These are phyloP conservation scores for Elongisporangium prolatum DNA, from an alignment of 352 stramenopile genomes.

Conservation along the genomic window DNA sequence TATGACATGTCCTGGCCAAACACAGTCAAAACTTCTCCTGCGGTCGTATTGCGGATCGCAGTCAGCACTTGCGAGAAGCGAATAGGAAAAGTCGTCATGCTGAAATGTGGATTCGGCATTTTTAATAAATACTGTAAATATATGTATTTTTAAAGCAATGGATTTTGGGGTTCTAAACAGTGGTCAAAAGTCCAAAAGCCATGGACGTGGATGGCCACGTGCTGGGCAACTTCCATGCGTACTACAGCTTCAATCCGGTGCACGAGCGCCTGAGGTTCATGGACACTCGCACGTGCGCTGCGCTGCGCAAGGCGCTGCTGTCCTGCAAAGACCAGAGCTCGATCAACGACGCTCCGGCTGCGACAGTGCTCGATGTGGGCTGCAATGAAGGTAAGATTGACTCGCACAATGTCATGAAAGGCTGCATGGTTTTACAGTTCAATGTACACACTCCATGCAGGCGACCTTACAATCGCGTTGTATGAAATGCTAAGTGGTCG, in stretches of 20 bases:
- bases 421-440: too few species aligned
- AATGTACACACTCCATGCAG: constrained; percentile 12
- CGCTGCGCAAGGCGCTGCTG: constrained; percentile 41
- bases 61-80: too few species aligned
- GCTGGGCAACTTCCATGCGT: constrained; percentile 82
- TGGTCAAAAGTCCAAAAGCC: too few species aligned
- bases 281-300: constrained; percentile 28
- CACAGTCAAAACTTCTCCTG: too few species aligned
- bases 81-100: too few species aligned
- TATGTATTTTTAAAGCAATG: too few species aligned
- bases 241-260: constrained; percentile 83
- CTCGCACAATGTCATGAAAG: too few species aligned
- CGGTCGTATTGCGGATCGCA: too few species aligned
- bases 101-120: too few species aligned
- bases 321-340: constrained; percentile 5
- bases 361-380: constrained; percentile 66
- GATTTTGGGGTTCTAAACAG: too few species aligned
- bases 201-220: constrained; percentile 55
- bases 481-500: constrained; percentile 53
- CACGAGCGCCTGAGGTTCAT: constrained; percentile 75
- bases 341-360: constrained; percentile 9
- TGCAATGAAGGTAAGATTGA: constrained; percentile 64
- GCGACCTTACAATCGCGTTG: constrained; percentile 65
- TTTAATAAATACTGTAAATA: too few species aligned
- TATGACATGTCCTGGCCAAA: too few species aligned